Conservation (phyloP, 164 flowering plant species). For the Saururus chinensis region DNA sequence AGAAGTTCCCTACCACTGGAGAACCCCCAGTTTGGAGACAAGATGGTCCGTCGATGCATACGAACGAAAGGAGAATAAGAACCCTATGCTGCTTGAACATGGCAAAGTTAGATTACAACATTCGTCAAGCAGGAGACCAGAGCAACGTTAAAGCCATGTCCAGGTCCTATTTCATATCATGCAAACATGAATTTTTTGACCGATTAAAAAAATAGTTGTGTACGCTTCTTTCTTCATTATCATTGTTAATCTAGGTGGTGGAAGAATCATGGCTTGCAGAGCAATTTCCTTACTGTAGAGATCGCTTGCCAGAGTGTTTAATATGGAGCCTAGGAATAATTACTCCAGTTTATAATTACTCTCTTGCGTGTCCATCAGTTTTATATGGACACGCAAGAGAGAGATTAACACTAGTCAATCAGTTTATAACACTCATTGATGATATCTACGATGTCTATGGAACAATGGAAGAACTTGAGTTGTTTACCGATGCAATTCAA, state of each 20-base stretch:
- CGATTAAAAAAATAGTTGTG: no score
- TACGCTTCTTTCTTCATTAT: no score
- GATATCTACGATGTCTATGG: no score
- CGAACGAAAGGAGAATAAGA: slow-evolving; percentile 2
- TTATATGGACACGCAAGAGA: neutral
- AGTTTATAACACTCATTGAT: no score
- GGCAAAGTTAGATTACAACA: slow-evolving; percentile 30
- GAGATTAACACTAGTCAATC: no score
- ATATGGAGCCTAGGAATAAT: neutral
- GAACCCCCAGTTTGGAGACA: slow-evolving; percentile 24
- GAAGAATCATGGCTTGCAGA: slow-evolving; percentile 19
- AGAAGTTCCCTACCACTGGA: slow-evolving; percentile 28
- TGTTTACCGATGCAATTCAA: no score
- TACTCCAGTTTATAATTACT: neutral
- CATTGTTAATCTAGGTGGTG: slow-evolving; percentile 36
- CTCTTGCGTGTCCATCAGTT: no score
- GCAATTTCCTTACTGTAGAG: slow-evolving; percentile 16
- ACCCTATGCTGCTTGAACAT: slow-evolving; percentile 20
- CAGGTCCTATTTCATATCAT: no score
- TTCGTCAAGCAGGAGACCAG: no score
- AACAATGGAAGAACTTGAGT: no score
- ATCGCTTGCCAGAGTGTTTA: slow-evolving; percentile 4
- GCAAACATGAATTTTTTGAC: no score
- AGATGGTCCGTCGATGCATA: slow-evolving; percentile 22
- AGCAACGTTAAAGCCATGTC: no score